Conservation (phyloP, 2,329 filamentous ascomycete species). For the Calonectria pseudoreteaudii region DNA sequence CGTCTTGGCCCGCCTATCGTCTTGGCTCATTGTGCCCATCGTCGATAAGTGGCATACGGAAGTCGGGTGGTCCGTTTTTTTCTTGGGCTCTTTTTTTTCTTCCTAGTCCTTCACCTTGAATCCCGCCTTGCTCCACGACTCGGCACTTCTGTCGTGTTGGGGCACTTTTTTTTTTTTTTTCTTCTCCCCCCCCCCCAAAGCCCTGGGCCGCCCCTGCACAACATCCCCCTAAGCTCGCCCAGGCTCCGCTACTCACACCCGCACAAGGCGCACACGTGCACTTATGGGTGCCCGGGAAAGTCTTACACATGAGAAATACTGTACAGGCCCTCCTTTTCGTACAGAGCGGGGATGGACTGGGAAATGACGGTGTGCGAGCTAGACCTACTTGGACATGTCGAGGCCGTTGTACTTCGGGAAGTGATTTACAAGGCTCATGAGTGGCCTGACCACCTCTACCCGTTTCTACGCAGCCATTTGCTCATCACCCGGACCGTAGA, state of each 20-base stretch:
- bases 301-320: constrained; percentile 9
- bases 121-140: constrained; percentile 31
- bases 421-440: constrained; percentile 14
- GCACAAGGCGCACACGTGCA: constrained; percentile 5
- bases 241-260: neutral
- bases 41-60: neutral
- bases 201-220: constrained; percentile 34
- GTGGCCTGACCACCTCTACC: constrained; percentile 13
- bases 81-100: neutral
- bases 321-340: neutral
- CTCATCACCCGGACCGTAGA: neutral
- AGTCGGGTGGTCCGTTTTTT: constrained; percentile 17
- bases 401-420: constrained; percentile 17
- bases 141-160: constrained; percentile 37
- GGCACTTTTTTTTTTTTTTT: constrained; percentile 8
- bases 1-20: constrained; percentile 15
- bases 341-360: constrained; percentile 20
- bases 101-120: constrained; percentile 22
- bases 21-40: constrained; percentile 24
- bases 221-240: constrained; percentile 20
- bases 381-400: constrained; percentile 17
- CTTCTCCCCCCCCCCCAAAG: too few relatives aligned
- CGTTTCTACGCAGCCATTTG: neutral
- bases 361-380: constrained; percentile 42
- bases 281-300: neutral